A percentile compares a stretch with the other conserved stretches of the same genome.
Conservation (phyloP, 176 grass and related monocot species). For the Olyra latifolia region DNA sequence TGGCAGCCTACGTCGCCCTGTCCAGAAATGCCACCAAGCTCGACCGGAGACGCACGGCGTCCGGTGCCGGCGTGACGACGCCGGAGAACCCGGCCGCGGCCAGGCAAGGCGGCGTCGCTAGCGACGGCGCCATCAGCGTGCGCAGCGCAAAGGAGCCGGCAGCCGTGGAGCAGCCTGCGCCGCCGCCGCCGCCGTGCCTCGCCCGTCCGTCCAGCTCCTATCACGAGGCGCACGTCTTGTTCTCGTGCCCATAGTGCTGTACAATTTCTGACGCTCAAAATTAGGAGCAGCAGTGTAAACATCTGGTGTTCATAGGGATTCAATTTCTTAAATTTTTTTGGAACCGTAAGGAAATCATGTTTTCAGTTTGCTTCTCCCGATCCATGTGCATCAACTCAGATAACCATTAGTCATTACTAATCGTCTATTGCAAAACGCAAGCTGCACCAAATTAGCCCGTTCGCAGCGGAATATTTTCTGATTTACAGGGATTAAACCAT, state of each 20-base stretch:
- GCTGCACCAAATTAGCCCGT: not conserved
- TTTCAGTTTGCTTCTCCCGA: not conserved
- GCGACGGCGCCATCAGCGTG: too few relatives aligned
- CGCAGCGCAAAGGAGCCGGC: not conserved
- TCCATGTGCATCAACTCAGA: not conserved
- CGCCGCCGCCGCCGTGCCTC: too few relatives aligned
- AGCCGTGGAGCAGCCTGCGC: too few relatives aligned
- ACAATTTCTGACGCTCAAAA: not conserved
- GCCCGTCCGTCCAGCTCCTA: not conserved
- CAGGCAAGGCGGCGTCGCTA: not conserved
- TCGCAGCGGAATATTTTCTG: not conserved
- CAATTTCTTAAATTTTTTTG: not conserved
- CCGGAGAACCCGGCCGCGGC: too few relatives aligned
- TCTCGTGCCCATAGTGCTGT: too few relatives aligned
- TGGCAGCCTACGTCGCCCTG: not conserved
- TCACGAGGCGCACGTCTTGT: not conserved
- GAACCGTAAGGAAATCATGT: too few relatives aligned
- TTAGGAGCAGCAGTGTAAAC: not conserved
- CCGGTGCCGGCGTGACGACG: not conserved
- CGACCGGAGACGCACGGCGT: not conserved
- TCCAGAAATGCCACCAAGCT: not conserved
- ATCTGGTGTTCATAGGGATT: not conserved
- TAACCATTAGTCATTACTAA: too few relatives aligned
- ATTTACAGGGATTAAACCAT: slow-evolving; percentile 7
- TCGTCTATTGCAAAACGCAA: not conserved